Conservation (phyloP, 1,284 basidiomycete genomes). For the Polyporus tsugae region DNA sequence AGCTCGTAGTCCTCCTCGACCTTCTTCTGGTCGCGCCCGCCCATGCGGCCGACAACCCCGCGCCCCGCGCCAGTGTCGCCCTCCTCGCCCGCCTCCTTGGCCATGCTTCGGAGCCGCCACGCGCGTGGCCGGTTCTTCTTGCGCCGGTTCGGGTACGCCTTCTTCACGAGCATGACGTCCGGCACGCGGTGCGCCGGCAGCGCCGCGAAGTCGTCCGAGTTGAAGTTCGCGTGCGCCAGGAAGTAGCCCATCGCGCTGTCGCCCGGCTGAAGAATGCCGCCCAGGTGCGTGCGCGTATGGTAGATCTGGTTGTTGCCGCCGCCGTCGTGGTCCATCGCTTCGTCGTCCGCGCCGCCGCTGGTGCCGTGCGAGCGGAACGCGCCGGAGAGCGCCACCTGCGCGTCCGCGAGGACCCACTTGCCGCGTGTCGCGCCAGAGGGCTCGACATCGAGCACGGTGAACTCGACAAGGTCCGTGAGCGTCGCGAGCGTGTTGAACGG, state of each 20-base stretch:
- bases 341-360: conserved; percentile 45
- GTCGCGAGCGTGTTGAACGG: conserved; percentile 88
- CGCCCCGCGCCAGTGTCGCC: conserved; percentile 78
- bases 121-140: conserved; percentile 89
- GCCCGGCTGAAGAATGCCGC: conserved; percentile 94
- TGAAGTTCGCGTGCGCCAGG: conserved; percentile 91
- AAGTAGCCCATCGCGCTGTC: conserved; percentile 94
- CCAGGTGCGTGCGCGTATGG: conserved; percentile 97
- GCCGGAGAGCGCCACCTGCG: conserved; percentile 89
- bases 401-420: conserved; percentile 90
- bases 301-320: conserved; percentile 73
- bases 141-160: conserved; percentile 93
- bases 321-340: conserved; percentile 68
- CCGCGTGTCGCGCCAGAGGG: conserved; percentile 76
- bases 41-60: conserved; percentile 89
- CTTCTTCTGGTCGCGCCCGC: conserved; percentile 91
- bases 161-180: conserved; percentile 94
- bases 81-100: conserved; percentile 90
- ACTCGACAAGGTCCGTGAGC: conserved; percentile 91
- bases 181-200: conserved; percentile 82
- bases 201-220: conserved; percentile 87
- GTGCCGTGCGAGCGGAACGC: conserved; percentile 68
- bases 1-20: conserved; percentile 97
- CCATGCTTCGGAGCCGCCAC: conserved; percentile 94
- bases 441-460: conserved; percentile 95